Evolutionary conservation across 768 basidiomycete species (phyloP), one percentile per base, ranked within the genome.

Genomic region (Mycena vulgaris): DNA sequence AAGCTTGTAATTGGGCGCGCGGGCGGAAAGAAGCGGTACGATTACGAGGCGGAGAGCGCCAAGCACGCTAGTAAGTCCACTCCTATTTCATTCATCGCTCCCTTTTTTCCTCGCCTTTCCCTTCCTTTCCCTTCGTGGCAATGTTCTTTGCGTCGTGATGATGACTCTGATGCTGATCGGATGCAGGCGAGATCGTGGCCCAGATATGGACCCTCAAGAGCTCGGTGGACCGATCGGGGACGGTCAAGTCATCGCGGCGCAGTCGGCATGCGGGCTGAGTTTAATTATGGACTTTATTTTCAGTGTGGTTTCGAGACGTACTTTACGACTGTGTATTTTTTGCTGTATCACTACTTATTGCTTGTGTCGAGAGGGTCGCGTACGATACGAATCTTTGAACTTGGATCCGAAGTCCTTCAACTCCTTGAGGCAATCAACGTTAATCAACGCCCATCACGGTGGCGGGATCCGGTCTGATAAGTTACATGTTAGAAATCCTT

Each of bases 41-140:
- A 99, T 75, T 98, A 98, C 78, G 98, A 99, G 82, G 97, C 96
- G 0, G 97, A 97, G 80, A 95, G 83, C 73, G 86, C 93, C 2
- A 92, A 91, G 79, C 77, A 90, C 64, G 95, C 97, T 53, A 88
- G 94, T 94, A 76, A 75, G 93, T 81, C 11, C n/a, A n/a, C 17
- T 19, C 52, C 51, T 59, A 14, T 33, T n/a, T 19, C 30, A 6
- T 23, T 37, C n/a, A n/a, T n/a, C n/a, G n/a, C n/a, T n/a, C n/a
- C n/a, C n/a, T 9, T 25, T 56, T 45, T 5, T 23, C 5, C 42
- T 45, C 11, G 33, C 33, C 13, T 35, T 6, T 13, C 7, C 33
- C 33, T 35, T 13, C 33, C 33, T 35, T 6, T n/a, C n/a, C n/a
- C n/a, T 35, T 35, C 33, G 33, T 13, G 33, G 33, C 33, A n/a